Evolutionary conservation across 805 yeast genomes (phyloP).

Genomic region (Lachancea thermotolerans): DNA sequence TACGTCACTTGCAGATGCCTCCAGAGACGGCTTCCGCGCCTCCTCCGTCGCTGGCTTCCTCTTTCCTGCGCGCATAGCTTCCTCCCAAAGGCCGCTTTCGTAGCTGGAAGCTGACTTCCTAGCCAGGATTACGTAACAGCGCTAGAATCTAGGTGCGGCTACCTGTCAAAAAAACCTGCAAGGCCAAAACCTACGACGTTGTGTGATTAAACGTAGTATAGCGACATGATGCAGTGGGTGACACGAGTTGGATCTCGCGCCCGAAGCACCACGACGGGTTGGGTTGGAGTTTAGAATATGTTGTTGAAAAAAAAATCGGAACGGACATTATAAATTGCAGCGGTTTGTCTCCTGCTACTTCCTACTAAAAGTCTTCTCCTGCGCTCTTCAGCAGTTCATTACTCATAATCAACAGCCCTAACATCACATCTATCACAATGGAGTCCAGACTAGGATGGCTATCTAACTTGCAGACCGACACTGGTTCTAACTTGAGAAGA

Average conservation of each 20-base stretch:
- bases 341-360: too few relatives aligned
- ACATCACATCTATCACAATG: constrained; percentile 24
- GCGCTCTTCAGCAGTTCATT: background rate
- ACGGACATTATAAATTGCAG: background rate
- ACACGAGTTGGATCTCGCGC: background rate
- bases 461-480: constrained; percentile 69
- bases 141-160: too few relatives aligned
- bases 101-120: too few relatives aligned
- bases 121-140: too few relatives aligned
- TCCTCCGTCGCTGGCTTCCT: too few relatives aligned
- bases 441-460: constrained; percentile 71
- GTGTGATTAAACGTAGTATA: background rate
- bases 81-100: too few relatives aligned
- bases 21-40: too few relatives aligned
- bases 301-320: background rate
- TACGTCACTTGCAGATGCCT: too few relatives aligned
- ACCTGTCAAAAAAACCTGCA: too few relatives aligned
- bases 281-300: background rate
- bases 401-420: background rate
- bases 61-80: too few relatives aligned
- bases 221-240: constrained; percentile 2
- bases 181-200: background rate
- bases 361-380: background rate
- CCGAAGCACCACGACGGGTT: background rate
- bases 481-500: constrained; percentile 79